These are phyloP conservation scores for Lodderomyces theae DNA, from an alignment of 1,139 yeast species.

Conservation along the genomic window DNA sequence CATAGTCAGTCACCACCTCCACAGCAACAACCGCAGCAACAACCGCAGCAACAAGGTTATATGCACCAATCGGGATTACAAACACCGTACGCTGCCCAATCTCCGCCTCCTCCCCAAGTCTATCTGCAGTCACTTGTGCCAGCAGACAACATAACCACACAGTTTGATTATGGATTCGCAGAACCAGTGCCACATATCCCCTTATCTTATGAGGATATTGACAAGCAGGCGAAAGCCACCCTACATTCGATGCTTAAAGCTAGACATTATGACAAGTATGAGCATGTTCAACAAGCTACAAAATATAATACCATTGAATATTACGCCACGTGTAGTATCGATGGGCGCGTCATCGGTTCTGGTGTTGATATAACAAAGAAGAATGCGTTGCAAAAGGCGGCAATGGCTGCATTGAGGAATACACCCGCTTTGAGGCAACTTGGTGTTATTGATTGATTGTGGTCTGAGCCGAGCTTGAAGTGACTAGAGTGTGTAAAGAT, in stretches of 20 bases:
- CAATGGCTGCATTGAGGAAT: constrained; percentile 28
- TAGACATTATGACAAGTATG: constrained; percentile 14
- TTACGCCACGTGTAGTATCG: constrained; percentile 8
- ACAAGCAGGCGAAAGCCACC: constrained; percentile 26
- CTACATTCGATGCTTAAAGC: constrained; percentile 27
- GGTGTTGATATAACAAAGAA: constrained; percentile 32
- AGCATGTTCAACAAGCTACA: constrained; percentile 1
- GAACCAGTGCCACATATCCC: neutral
- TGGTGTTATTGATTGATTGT: constrained; percentile 12
- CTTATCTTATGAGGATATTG: constrained; percentile 13
- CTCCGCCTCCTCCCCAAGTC: neutral
- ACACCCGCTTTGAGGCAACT: constrained; percentile 17
- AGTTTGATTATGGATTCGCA: neutral
- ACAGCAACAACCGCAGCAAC: neutral
- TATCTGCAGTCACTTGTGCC: neutral
- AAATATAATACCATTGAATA: neutral
- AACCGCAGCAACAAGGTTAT: neutral
- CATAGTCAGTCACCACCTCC: neutral
- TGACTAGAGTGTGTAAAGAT: neutral
- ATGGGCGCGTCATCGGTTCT: constrained; percentile 30
- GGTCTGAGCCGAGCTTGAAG: too few relatives aligned
- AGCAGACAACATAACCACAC: neutral
- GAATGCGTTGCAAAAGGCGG: constrained; percentile 31
- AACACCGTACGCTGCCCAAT: neutral
- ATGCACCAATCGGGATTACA: neutral